Conservation (phyloP, 176 grass and related monocot species). For the Cymbopogon citratus region DNA sequence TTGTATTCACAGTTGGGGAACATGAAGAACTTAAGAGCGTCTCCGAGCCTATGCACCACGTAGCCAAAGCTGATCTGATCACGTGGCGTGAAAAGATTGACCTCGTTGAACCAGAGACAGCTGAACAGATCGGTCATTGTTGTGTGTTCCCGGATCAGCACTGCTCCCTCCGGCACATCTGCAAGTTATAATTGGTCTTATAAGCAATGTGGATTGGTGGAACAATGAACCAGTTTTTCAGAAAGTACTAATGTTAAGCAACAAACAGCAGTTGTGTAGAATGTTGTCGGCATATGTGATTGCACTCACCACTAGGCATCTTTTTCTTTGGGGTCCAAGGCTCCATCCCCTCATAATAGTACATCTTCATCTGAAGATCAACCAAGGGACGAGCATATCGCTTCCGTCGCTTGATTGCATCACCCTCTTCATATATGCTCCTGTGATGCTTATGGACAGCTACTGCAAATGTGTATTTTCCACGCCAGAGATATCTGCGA, state of each 20-base stretch:
- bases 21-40: constrained; percentile 79
- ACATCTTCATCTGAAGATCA: constrained; percentile 98
- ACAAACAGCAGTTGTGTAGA: not conserved
- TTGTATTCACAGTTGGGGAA: constrained; percentile 99
- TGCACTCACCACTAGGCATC: constrained; percentile 60
- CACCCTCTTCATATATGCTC: constrained; percentile 93
- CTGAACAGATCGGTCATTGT: constrained; percentile 70
- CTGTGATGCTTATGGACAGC: constrained; percentile 94
- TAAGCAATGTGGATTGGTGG: not conserved
- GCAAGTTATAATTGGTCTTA: constrained; percentile 14
- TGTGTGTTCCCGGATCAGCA: constrained; percentile 90
- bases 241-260: not conserved
- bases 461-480: constrained; percentile 85
- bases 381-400: constrained; percentile 89
- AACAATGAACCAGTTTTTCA: not conserved
- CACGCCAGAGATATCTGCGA: constrained; percentile 83
- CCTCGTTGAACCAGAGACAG: constrained; percentile 98
- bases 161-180: constrained; percentile 93
- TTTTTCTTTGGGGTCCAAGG: constrained; percentile 65
- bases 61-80: constrained; percentile 99
- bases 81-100: constrained; percentile 88
- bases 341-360: constrained; percentile 81
- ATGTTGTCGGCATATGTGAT: not conserved
- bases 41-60: constrained; percentile 50
- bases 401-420: constrained; percentile 90